Base-by-base conservation (phyloP, 1,284 basidiomycete species). In the Sphagnurus paluster region DNA sequence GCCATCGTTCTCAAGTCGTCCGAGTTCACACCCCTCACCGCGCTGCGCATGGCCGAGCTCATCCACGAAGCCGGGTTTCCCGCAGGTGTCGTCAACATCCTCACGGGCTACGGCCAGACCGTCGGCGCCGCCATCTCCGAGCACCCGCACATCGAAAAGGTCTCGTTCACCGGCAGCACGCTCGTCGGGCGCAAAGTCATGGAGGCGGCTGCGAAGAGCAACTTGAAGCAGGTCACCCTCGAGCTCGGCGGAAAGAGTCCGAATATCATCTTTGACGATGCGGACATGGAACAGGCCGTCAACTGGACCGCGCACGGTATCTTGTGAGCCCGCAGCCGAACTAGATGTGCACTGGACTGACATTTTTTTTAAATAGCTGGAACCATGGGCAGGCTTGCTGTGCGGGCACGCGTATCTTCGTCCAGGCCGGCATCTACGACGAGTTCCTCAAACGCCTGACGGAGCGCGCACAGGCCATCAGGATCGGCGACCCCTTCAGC, bases 201-300 rank as follows among this genome's bases (percentile, higher is more conserved):
- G 78, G 81, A 90, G 58, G 80, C 87, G 0, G 84, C 93, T 1
- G 84, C 92, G 4, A 82, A 85, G 69, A 85, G 78, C 39, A 95
- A 97, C 66, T 67, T 98, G 58, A 96, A 96, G 75, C 82, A 80
- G 41, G 87, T 96, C 41, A 93, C 92, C 3, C 82, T 97, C 57
- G 94, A 98, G 71, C 80, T 98, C 39, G 94, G 94, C 29, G 93
- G 94, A 28, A 98, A 97, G 78, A 87, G 84, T 50, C 90, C 93
- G 17, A 90, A 84, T 62, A 79, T 88, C 61, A 73, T 89, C 50
- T 87, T 82, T 50, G 71, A 88, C 49, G 86, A 89, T 55, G 83
- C 84, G 0, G 77, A 87, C 58, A 55, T 96, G 42, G 87, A 91
- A 1, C 77, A 87, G 63, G 89, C 92, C 23, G 80, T 93, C 36